These are phyloP conservation scores for Fusarium sp. DNA, from an alignment of 2,329 filamentous ascomycete genomes.

Conservation along the genomic window DNA sequence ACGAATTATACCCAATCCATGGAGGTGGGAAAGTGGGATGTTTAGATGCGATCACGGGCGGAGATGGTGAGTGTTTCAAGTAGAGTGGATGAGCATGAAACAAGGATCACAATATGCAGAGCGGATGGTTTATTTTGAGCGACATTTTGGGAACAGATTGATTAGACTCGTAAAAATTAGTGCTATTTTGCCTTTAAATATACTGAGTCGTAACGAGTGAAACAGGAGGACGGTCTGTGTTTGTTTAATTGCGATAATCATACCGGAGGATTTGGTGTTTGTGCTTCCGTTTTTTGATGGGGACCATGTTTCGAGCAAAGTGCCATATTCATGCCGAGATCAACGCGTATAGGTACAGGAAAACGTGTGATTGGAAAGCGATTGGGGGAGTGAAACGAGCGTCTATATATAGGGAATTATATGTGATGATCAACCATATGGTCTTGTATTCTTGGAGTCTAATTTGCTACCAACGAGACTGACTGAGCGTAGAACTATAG, in stretches of 20 bases:
- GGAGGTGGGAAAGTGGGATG: not conserved
- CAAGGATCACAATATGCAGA: slow-evolving; percentile 12
- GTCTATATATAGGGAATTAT: not conserved
- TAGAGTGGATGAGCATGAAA: slow-evolving; percentile 30
- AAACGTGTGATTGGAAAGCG: not conserved
- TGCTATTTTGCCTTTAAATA: not conserved
- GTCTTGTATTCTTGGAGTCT: not conserved
- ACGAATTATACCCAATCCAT: not conserved
- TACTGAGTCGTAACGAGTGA: not conserved
- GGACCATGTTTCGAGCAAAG: slow-evolving; percentile 18
- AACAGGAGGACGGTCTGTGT: not conserved
- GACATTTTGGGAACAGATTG: not conserved
- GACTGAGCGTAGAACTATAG: not conserved
- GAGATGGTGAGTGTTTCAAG: slow-evolving; percentile 36
- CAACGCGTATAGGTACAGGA: not conserved
- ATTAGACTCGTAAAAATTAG: not conserved
- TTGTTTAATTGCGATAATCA: slow-evolving; percentile 20
- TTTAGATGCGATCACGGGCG: slow-evolving; percentile 24
- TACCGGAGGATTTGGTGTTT: slow-evolving; percentile 23
- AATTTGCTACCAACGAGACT: not conserved
- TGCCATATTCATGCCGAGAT: slow-evolving; percentile 17
- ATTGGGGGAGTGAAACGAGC: not conserved
- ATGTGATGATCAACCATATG: not conserved
- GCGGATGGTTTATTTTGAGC: not conserved
- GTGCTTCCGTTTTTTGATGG: slow-evolving; percentile 8